Evolutionary conservation across 306 rosid species (phyloP), one percentile per base, ranked within the genome.

Genomic region (Vicia faba): DNA sequence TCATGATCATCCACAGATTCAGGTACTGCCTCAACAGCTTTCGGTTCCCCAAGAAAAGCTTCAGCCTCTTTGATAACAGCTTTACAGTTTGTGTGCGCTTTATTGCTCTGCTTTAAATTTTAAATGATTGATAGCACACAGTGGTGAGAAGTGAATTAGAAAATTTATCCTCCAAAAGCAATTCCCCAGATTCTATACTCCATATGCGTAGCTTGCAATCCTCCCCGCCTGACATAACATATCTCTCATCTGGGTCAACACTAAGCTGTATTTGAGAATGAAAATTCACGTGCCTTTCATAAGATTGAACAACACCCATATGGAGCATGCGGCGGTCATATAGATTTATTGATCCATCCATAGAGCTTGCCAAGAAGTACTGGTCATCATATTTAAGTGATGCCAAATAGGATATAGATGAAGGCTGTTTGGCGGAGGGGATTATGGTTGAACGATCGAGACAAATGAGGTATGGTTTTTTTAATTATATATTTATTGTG

Each of bases 321-420:
- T 89, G 87, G 36, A 81, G 76, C 64, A 87, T 72, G 40, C 97
- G 97, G 18, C 73, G 91, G 64, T 89, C 96, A n/a, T 87, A 92
- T 28, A 92, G 89, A 78, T 68, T 82, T 50, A 89, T 73, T 96
- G 93, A 74, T 81, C 98, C 98, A 59, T 92, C 96, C 98, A 92
- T 83, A 79, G 98, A 84, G 88, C 98, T 89, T 55, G 96, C 91
- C 82, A 92, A 73, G 82, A 87, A 87, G 82, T 92, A 87, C 67
- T 85, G 84, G 61, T 92, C 96, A 71, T 89, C 96, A 59, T 35
- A 86, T 73, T 81, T 81, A 84, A 92, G 98, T 9, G 98, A 80
- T 23, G 69, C 81, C 87, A 92, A 71, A 78, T 96, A n/a, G n/a
- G n/a, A n/a, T n/a, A n/a, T n/a, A n/a, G n/a, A n/a, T n/a, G n/a